Evolutionary conservation across 768 basidiomycete genomes (phyloP).

Genomic region (Termitomyces sp.): DNA sequence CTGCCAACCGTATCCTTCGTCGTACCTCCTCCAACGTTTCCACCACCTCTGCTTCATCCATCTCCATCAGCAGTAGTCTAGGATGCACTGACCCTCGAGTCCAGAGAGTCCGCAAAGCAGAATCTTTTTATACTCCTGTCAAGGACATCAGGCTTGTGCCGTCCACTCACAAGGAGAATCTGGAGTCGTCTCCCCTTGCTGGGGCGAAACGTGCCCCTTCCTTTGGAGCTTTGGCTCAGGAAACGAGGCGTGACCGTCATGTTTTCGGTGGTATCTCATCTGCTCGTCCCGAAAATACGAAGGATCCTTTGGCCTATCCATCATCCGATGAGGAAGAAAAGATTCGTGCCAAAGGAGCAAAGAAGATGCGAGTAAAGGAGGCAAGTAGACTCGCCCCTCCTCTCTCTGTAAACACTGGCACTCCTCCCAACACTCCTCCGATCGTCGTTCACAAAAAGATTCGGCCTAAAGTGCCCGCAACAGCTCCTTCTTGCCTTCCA

Average conservation of each 20-base stretch:
- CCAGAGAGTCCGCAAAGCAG: constrained; percentile 47
- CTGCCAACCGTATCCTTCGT: constrained; percentile 34
- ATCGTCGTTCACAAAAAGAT: constrained; percentile 12
- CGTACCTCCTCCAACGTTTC: constrained; percentile 42
- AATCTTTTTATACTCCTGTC: constrained; percentile 35
- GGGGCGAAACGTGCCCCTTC: constrained; percentile 56
- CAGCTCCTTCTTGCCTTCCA: constrained; percentile 14
- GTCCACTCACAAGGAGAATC: constrained; percentile 12
- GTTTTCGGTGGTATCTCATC: constrained; percentile 7
- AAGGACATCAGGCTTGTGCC: constrained; percentile 23
- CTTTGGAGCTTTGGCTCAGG: constrained; percentile 40
- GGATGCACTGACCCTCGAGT: constrained; percentile 42
- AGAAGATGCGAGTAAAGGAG: constrained; percentile 49
- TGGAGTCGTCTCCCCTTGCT: constrained; percentile 15
- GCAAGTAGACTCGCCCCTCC: constrained; percentile 14
- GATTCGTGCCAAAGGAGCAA: constrained; percentile 49
- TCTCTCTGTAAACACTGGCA: constrained; percentile 19
- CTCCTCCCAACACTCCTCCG: constrained; percentile 16
- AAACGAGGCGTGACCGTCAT: constrained; percentile 17
- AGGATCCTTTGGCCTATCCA: constrained; percentile 33
- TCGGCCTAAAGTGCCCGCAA: constrained; percentile 18
- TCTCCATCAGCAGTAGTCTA: constrained; percentile 31
- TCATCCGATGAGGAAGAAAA: constrained; percentile 81
- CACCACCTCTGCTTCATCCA: constrained; percentile 37
- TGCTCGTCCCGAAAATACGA: constrained; percentile 21